phyloP scores from a whole-genome alignment of 1,284 basidiomycete genomes.

The Cryptococcus sp. region DNA sequence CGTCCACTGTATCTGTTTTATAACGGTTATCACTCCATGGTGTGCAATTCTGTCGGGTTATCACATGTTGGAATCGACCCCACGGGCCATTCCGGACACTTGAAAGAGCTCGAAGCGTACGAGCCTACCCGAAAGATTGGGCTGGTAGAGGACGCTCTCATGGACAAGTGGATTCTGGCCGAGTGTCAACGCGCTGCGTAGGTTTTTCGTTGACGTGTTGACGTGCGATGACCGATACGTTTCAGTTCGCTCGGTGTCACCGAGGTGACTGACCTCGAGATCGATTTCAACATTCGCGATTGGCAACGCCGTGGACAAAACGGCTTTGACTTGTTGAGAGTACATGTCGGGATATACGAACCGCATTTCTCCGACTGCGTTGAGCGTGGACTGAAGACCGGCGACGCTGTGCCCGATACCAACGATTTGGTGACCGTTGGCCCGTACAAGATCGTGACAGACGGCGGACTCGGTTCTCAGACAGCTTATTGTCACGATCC shows the following conservation, averaged over 20 bases:
- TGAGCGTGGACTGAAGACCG: conserved; percentile 25
- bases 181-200: conserved; percentile 36
- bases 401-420: conserved; percentile 31
- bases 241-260: conserved; percentile 38
- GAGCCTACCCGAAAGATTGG: conserved; percentile 27
- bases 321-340: conserved; percentile 34
- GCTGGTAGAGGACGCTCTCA: conserved; percentile 20
- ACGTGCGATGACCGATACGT: not conserved
- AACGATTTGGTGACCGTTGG: conserved; percentile 37
- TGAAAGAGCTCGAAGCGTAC: conserved; percentile 39
- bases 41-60: conserved; percentile 35
- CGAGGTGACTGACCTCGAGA: conserved; percentile 49
- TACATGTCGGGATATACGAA: conserved; percentile 43
- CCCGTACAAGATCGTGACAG: conserved; percentile 43
- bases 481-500: conserved; percentile 45
- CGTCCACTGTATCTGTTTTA: conserved; percentile 11
- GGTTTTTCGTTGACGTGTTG: conserved; percentile 8
- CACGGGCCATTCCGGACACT: conserved; percentile 19
- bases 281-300: conserved; percentile 34
- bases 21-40: conserved; percentile 43
- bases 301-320: conserved; percentile 32
- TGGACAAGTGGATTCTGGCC: conserved; percentile 31
- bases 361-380: conserved; percentile 39
- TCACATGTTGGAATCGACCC: conserved; percentile 21
- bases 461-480: conserved; percentile 28